Evolutionary conservation across 2,329 filamentous ascomycete species (phyloP).

Genomic region (Fusarium coffeatum): DNA sequence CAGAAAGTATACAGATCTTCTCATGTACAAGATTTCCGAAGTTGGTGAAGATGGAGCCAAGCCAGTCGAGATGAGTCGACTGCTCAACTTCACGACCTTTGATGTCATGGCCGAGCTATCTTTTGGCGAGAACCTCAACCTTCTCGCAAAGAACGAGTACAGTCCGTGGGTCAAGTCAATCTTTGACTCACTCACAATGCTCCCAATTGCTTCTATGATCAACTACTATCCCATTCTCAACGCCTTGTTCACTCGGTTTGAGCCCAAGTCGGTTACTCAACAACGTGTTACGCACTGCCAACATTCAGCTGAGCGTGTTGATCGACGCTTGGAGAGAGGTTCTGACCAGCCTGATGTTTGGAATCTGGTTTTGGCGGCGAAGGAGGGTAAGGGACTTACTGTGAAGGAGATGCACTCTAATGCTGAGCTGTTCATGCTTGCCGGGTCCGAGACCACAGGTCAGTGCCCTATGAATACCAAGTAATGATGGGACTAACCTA

Average conservation of each 20-base stretch:
- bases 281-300: slow-evolving; percentile 18
- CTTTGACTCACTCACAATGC: slow-evolving; percentile 29
- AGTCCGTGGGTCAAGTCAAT: slow-evolving; percentile 46
- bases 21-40: slow-evolving; percentile 14
- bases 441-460: slow-evolving; percentile 28
- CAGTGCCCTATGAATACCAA: not conserved
- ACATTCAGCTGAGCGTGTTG: slow-evolving; percentile 12
- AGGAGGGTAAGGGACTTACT: slow-evolving; percentile 22
- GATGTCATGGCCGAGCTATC: slow-evolving; percentile 45
- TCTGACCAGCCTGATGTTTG: slow-evolving; percentile 26
- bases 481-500: not conserved
- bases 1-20: slow-evolving; percentile 16
- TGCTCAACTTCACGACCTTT: slow-evolving; percentile 43
- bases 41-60: slow-evolving; percentile 11
- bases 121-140: slow-evolving; percentile 45
- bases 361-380: slow-evolving; percentile 16
- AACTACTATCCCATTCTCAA: slow-evolving; percentile 21
- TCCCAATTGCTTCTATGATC: not conserved
- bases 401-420: slow-evolving; percentile 25
- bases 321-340: slow-evolving; percentile 1
- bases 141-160: slow-evolving; percentile 40
- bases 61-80: slow-evolving; percentile 7
- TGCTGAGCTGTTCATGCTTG: slow-evolving; percentile 23
- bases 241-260: not conserved
- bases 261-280: slow-evolving; percentile 9